phyloP scores from a whole-genome alignment of 129 eudicot genomes.

The Pseudognaphalium luteoalbum region DNA sequence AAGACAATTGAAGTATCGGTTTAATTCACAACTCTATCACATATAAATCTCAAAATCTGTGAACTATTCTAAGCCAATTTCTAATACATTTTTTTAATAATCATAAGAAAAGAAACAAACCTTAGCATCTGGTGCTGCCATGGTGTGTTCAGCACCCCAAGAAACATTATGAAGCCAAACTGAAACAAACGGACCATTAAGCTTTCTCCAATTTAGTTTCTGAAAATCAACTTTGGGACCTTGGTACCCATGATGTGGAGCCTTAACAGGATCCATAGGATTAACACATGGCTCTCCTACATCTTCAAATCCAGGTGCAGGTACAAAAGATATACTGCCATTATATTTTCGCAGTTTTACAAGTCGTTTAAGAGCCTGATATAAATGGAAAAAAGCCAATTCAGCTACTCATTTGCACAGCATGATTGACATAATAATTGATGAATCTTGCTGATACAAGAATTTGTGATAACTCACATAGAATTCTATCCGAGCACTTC shows the following conservation, averaged over 20 bases:
- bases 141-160: conserved; percentile 87
- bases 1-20: not conserved
- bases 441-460: not conserved
- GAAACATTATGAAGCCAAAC: conserved; percentile 99
- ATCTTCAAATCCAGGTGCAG: conserved; percentile 87
- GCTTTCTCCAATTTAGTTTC: conserved; percentile 61
- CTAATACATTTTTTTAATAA: no score
- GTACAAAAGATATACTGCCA: conserved; percentile 73
- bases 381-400: not conserved
- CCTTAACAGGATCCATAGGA: conserved; percentile 30
- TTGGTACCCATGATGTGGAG: conserved; percentile 50
- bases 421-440: not conserved
- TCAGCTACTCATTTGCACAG: conserved; percentile 13
- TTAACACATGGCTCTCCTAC: conserved; percentile 50
- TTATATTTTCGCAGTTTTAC: conserved; percentile 65
- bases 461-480: conserved; percentile 52
- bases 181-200: conserved; percentile 86
- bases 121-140: conserved; percentile 98
- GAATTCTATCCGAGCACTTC: conserved; percentile 76
- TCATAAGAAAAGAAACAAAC: conserved; percentile 34
- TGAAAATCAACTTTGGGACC: conserved; percentile 53
- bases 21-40: not conserved
- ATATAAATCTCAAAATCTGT: not conserved
- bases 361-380: conserved; percentile 79
- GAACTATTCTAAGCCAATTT: not conserved